These are phyloP conservation scores for Xylariaceae sp. DNA, from an alignment of 2,329 filamentous ascomycete genomes.

Conservation along the genomic window DNA sequence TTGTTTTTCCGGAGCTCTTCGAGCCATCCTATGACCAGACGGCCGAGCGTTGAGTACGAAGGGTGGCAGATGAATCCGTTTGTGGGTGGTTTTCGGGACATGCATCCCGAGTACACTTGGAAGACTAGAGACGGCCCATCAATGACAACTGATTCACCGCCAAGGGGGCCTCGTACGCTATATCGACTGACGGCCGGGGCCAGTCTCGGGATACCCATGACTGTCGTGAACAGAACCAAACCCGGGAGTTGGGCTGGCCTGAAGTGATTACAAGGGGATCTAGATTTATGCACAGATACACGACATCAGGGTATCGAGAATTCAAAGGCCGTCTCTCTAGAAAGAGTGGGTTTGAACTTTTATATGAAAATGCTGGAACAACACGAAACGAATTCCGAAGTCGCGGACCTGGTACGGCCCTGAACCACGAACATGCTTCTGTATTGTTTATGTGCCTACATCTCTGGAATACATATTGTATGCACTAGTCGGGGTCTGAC, in stretches of 20 bases:
- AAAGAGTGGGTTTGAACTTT: background rate
- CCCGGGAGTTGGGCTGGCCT: background rate
- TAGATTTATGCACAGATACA: background rate
- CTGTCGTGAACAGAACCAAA: background rate
- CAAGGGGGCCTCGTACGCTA: slow-evolving; percentile 40
- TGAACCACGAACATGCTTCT: no score
- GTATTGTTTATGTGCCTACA: no score
- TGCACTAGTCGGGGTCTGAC: no score
- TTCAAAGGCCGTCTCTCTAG: background rate
- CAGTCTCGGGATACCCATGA: slow-evolving; percentile 58
- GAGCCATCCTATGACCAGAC: slow-evolving; percentile 57
- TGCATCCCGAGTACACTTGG: slow-evolving; percentile 58
- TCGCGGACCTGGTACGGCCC: no score
- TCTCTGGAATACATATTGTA: no score
- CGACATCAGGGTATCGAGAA: background rate
- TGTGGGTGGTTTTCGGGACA: slow-evolving; percentile 34
- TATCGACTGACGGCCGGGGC: slow-evolving; percentile 49
- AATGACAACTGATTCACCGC: slow-evolving; percentile 47
- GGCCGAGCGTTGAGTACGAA: slow-evolving; percentile 58
- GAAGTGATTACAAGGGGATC: background rate
- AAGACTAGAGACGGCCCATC: slow-evolving; percentile 79
- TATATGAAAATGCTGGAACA: background rate
- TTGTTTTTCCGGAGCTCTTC: slow-evolving; percentile 49
- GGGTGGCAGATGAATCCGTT: slow-evolving; percentile 50
- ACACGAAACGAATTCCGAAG: no score